Base-by-base conservation (phyloP, 139 green algal genomes). In the Closterium sp. region DNA sequence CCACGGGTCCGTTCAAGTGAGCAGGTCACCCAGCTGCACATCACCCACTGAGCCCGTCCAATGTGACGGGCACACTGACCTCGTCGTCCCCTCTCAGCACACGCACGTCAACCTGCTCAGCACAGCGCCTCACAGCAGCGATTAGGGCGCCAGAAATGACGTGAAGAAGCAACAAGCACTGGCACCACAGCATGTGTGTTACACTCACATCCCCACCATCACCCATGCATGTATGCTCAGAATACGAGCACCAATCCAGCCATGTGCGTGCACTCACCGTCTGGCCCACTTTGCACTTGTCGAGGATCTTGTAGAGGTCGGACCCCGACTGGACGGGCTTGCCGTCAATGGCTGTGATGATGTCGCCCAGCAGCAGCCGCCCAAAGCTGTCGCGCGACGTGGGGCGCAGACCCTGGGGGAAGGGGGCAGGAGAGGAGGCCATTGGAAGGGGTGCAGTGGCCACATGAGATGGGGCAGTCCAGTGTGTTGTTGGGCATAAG, bases 281-380 rank as follows among this genome's bases (percentile, higher is more conserved):
- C 8, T 95, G 84, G 21, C 93, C 93, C 21, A 95, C 93, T 33
- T 90, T 89, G 34, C 83, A 88, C 85, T 89, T 90, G 94, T 95
- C 92, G 0, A 95, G 89, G 32, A 94, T 94, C 33, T 94, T 94
- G 88, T 96, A 96, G 33, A 96, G 85, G 85, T 96, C 95, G 1
- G 33, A 81, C 6, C 87, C 90, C 25, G 86, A 93, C 34, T 96
- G 90, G 55, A 95, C 88, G 30, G 33, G 88, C 85, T 94, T 76
- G 5, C 89, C 94, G 64, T 95, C 92, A 33, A 96, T 93, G 10
- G 81, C 84, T 3, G 91, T 90, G 88, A 96, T 94, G 91, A 96
- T 93, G 86, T 96, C 95, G 6, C 95, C 95, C 16, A 96, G 91
- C 30, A 95, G 86, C 8, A 96, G 90, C 16, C 95, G 90, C 23